Evolutionary conservation across 2,329 filamentous ascomycete species (phyloP).

Genomic region (Sporothrix pseudoabietina): DNA sequence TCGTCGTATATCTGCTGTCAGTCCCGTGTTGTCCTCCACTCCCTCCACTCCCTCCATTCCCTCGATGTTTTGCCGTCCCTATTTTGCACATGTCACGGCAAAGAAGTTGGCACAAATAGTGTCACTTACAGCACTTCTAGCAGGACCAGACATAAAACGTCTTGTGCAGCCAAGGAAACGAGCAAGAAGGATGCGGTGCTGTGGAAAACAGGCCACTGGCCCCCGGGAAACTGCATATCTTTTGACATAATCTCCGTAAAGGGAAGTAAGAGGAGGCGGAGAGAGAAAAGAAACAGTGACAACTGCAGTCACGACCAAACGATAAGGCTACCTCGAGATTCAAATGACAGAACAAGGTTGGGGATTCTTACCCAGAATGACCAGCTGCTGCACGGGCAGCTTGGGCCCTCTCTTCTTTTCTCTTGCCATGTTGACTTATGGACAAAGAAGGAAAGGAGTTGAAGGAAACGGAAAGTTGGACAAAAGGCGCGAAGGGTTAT

Average conservation of each 20-base stretch:
- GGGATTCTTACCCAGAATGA: constrained; percentile 68
- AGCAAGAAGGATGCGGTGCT: background rate
- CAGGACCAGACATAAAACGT: background rate
- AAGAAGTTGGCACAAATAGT: constrained; percentile 13
- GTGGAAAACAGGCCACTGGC: background rate
- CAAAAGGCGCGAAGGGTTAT: background rate
- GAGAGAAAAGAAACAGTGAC: background rate
- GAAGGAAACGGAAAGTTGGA: constrained; percentile 3
- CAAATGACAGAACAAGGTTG: background rate
- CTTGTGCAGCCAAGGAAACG: background rate
- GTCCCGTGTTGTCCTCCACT: background rate
- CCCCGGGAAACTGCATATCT: background rate
- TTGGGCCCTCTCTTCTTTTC: constrained; percentile 50
- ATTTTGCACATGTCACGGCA: background rate
- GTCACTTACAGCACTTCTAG: constrained; percentile 25
- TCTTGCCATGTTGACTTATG: constrained; percentile 33
- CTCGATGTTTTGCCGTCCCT: background rate
- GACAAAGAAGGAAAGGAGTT: background rate
- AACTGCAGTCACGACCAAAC: background rate
- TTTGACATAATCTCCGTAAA: background rate
- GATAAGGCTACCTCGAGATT: background rate
- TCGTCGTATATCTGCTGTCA: background rate
- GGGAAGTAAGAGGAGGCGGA: background rate
- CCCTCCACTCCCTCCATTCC: too few species aligned
- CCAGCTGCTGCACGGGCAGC: constrained; percentile 74